Evolutionary conservation across 2,329 filamentous ascomycete genomes (phyloP).

Genomic region (Aspergillus ochraceus): DNA sequence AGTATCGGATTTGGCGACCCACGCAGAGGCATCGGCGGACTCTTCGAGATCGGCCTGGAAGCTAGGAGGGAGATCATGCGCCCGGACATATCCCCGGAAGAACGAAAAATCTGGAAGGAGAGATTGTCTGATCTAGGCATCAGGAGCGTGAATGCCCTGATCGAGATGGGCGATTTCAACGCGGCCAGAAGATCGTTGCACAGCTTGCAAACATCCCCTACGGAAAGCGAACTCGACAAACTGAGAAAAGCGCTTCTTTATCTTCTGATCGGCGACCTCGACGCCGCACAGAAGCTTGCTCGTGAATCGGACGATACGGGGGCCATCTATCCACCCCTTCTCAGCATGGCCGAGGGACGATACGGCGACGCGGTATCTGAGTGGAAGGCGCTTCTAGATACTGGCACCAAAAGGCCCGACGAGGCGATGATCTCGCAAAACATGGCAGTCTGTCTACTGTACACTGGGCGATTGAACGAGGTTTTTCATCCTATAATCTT

Average conservation of each 20-base stretch:
- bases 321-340: constrained; percentile 57
- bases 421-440: constrained; percentile 79
- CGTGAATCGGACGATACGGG: constrained; percentile 39
- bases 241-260: constrained; percentile 64
- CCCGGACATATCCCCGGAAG: constrained; percentile 54
- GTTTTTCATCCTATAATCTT: constrained; percentile 44
- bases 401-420: constrained; percentile 43
- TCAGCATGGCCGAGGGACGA: constrained; percentile 75
- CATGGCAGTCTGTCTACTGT: constrained; percentile 78
- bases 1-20: constrained; percentile 83
- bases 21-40: constrained; percentile 80
- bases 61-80: constrained; percentile 62
- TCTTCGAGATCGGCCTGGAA: constrained; percentile 84
- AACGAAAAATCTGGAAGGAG: constrained; percentile 66
- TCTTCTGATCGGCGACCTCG: constrained; percentile 75
- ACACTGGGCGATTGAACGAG: constrained; percentile 73
- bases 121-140: constrained; percentile 74
- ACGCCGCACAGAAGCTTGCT: constrained; percentile 62
- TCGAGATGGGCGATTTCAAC: constrained; percentile 77
- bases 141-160: constrained; percentile 54
- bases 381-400: constrained; percentile 58
- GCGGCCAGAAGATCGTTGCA: constrained; percentile 74
- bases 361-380: constrained; percentile 63
- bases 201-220: constrained; percentile 48
- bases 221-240: constrained; percentile 32